These are phyloP conservation scores for Hypoxylon intermedium DNA, from an alignment of 495 filamentous ascomycete genomes.

Conservation along the genomic window DNA sequence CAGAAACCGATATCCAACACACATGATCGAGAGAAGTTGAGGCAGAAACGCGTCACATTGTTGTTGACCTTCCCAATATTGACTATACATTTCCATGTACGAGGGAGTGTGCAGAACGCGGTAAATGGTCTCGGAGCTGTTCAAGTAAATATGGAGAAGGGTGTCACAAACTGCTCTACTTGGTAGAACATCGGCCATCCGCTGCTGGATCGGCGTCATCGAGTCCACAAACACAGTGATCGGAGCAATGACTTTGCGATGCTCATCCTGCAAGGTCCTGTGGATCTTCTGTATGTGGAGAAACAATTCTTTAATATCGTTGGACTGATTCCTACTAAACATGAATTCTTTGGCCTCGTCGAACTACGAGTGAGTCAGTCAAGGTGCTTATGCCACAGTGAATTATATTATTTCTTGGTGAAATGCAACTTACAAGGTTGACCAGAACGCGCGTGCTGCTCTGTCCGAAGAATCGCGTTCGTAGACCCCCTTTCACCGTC, in stretches of 20 bases:
- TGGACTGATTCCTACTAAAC: slow-evolving; percentile 38
- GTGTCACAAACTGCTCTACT: slow-evolving; percentile 44
- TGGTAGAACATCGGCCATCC: slow-evolving; percentile 51
- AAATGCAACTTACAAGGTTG: slow-evolving; percentile 43
- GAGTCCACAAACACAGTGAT: slow-evolving; percentile 51
- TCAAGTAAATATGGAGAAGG: slow-evolving; percentile 52
- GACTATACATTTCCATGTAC: slow-evolving; percentile 56
- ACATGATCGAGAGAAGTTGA: slow-evolving; percentile 46
- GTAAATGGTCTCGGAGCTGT: slow-evolving; percentile 54
- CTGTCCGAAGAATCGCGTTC: slow-evolving; percentile 45
- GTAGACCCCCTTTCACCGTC: slow-evolving; percentile 43
- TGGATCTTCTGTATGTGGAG: slow-evolving; percentile 42
- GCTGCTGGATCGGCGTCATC: slow-evolving; percentile 50
- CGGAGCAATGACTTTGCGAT: slow-evolving; percentile 41
- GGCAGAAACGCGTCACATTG: slow-evolving; percentile 53
- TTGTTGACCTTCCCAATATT: slow-evolving; percentile 47
- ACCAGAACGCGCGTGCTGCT: slow-evolving; percentile 44
- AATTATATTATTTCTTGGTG: no score
- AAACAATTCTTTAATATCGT: slow-evolving; percentile 40
- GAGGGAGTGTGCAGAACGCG: slow-evolving; percentile 57
- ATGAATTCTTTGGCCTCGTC: slow-evolving; percentile 49
- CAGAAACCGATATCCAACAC: slow-evolving; percentile 44
- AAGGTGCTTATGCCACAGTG: no score
- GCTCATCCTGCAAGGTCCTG: slow-evolving; percentile 43
- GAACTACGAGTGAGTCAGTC: slow-evolving; percentile 43